Base-by-base conservation (phyloP, 2,329 filamentous ascomycete species). In the Botrytis pseudocinerea region DNA sequence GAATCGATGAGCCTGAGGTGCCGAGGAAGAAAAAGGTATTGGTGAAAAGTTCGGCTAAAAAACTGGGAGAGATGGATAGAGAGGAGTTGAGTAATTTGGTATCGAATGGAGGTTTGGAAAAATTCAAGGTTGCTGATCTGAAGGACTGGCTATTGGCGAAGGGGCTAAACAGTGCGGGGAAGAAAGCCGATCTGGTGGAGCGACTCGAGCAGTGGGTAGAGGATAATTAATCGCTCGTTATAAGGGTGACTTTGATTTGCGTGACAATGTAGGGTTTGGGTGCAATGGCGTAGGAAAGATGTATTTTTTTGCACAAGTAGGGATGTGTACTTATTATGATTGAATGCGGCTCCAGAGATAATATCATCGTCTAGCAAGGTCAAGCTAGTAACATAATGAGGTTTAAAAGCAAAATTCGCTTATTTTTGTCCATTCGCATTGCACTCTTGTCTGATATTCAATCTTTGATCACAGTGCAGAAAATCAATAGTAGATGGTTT, bases 51-150 rank as follows among this genome's bases (percentile, higher is more conserved):
- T 62, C 32, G 32, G 65, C 42, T 32, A 72, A 70, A 44, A 70
- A 70, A 28, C 32, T 73, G 12, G 22, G 18, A 25, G 72, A 69
- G 14, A 64, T 71, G 72, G 32, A 64, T 40, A 70, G n/a, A 32
- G 59, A 64, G 40, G 72, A 73, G 8, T 32, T 73, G 38, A 71
- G 44, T 10, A 54, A 57, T 9, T 44, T 73, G 68, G 60, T 64
- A 10, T n/a, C 16, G 12, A 62, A 63, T 38, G 72, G 48, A 4
- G 72, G 60, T 20, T 28, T 73, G n/a, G 71, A 73, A 5, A 70
- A 70, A n/a, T 73, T 69, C 4, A 73, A 73, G 46, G 44, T 73
- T 10, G 16, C 3, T 25, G 71, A 73, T n/a, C 69, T 73, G 66
- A 73, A 73, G n/a, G 71, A 73, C 3, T 73, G 42, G 25, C 35